Base-by-base conservation (phyloP, 495 filamentous ascomycete genomes). In the Chaetomium tenue region DNA sequence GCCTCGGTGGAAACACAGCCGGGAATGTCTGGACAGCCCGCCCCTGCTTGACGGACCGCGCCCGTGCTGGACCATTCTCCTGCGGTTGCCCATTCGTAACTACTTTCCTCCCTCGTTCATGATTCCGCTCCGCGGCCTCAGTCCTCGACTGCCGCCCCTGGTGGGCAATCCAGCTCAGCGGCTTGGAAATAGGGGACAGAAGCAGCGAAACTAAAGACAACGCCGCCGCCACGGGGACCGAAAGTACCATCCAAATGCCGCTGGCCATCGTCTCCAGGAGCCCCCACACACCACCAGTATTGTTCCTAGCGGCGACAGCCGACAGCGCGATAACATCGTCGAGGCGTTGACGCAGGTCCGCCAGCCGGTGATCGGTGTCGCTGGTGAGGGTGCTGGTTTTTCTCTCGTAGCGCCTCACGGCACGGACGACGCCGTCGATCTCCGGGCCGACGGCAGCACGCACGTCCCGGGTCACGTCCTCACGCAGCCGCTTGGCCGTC, bases 401-500 rank as follows among this genome's bases (percentile, higher is more conserved):
- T 74, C 96, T 97, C 78, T 98, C 94, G 67, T 97, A 97, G n/a
- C 91, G 86, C 16, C 94, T 84, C 33, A 98, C 88, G 0, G 94
- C 94, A 22, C 94, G 88, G 63, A 90, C 93, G 42, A 98, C 77
- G 5, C 91, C 91, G 66, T 98, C 94, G 33, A 97, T 81, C 50
- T 97, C 91, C 1, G 91, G 87, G 47, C 91, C 89, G 22, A 94
- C 73, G 16, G 75, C 75, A 58, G 84, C 85, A 42, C 86, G 84
- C 9, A 91, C 81, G 63, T 90, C 87, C 2, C 79, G 77, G 0
- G 82, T 79, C 13, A 93, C 75, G 61, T 63, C 72, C 22, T 67
- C 71, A 22, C 79, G 70, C 37, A 71, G 54, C 7, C 64, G 70
- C 40, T 65, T 78, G 78, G 25, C 79, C 59, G 18, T 50, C 5